Percentiles rank a stretch among this genome's conserved stretches.
These are phyloP conservation scores for Zarea fungicola DNA, from an alignment of 2,329 filamentous ascomycete genomes.

Conservation along the genomic window DNA sequence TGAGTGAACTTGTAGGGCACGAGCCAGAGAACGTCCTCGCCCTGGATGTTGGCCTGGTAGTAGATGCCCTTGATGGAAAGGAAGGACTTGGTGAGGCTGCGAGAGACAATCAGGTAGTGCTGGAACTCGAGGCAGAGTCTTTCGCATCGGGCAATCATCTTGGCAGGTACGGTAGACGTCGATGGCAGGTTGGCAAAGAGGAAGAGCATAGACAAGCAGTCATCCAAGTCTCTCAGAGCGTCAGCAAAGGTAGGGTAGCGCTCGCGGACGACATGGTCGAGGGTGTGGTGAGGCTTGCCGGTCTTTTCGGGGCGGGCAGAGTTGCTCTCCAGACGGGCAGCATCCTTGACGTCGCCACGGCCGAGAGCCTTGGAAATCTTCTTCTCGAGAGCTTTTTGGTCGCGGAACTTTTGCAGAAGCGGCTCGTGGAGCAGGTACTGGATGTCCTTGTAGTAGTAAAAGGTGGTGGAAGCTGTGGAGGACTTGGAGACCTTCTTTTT, in stretches of 20 bases:
- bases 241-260: constrained; percentile 96
- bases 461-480: constrained; percentile 85
- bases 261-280: constrained; percentile 97
- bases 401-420: constrained; percentile 87
- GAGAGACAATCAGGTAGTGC: constrained; percentile 90
- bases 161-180: constrained; percentile 80
- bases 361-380: constrained; percentile 93
- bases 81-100: constrained; percentile 92
- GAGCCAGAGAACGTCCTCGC: constrained; percentile 94
- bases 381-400: constrained; percentile 94
- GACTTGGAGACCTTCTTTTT: constrained; percentile 96
- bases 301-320: constrained; percentile 86
- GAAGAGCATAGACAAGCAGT: constrained; percentile 95
- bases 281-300: constrained; percentile 79
- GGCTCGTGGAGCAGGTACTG: constrained; percentile 98
- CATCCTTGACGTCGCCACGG: constrained; percentile 84
- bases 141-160: constrained; percentile 94
- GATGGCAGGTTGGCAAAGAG: constrained; percentile 95
- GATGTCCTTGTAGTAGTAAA: constrained; percentile 90
- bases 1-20: constrained; percentile 99
- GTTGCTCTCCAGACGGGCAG: constrained; percentile 79
- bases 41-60: constrained; percentile 95
- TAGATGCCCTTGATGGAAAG: constrained; percentile 99
- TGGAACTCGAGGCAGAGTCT: constrained; percentile 92
- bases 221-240: constrained; percentile 88